Conservation (phyloP, 2,329 filamentous ascomycete genomes). For the Exophiala sideris region DNA sequence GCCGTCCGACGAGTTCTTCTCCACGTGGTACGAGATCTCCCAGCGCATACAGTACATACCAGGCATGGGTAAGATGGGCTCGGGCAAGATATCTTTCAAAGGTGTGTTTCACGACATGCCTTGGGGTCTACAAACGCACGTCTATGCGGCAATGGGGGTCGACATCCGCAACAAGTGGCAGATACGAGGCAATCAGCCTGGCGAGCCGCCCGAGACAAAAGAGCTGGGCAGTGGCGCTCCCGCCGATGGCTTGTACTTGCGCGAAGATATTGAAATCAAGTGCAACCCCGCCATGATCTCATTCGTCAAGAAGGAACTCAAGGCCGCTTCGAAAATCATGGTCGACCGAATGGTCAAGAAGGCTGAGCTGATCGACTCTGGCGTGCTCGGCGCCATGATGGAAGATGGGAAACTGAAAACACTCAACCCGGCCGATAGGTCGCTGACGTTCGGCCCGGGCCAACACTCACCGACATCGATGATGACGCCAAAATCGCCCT, state of each 20-base stretch:
- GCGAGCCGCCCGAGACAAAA: slow-evolving; percentile 62
- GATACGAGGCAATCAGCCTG: slow-evolving; percentile 68
- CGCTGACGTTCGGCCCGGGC: slow-evolving; percentile 14
- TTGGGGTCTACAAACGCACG: slow-evolving; percentile 74
- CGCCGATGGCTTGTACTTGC: slow-evolving; percentile 67
- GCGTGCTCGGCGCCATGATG: slow-evolving; percentile 27
- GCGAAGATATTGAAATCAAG: slow-evolving; percentile 78
- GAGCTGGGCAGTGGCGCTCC: slow-evolving; percentile 68
- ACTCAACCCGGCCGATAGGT: slow-evolving; percentile 24
- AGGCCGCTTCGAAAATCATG: slow-evolving; percentile 68
- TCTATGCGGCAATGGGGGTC: slow-evolving; percentile 76
- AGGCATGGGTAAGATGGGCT: slow-evolving; percentile 39
- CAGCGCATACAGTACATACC: slow-evolving; percentile 75
- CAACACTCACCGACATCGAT: slow-evolving; percentile 21
- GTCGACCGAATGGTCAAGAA: slow-evolving; percentile 61
- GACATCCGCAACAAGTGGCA: slow-evolving; percentile 77
- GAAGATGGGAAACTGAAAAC: slow-evolving; percentile 26
- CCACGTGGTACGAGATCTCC: slow-evolving; percentile 73
- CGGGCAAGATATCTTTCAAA: slow-evolving; percentile 70
- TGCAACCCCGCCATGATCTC: slow-evolving; percentile 72
- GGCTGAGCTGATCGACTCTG: slow-evolving; percentile 42
- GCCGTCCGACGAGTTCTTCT: slow-evolving; percentile 66
- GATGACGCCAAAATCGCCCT: slow-evolving; percentile 8
- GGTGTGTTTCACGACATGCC: slow-evolving; percentile 75
- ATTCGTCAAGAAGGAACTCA: slow-evolving; percentile 80